Evolutionary conservation across 106 monocot species (phyloP), one percentile per base, ranked within the genome.

Genomic region (Dioscorea zingiberensis): DNA sequence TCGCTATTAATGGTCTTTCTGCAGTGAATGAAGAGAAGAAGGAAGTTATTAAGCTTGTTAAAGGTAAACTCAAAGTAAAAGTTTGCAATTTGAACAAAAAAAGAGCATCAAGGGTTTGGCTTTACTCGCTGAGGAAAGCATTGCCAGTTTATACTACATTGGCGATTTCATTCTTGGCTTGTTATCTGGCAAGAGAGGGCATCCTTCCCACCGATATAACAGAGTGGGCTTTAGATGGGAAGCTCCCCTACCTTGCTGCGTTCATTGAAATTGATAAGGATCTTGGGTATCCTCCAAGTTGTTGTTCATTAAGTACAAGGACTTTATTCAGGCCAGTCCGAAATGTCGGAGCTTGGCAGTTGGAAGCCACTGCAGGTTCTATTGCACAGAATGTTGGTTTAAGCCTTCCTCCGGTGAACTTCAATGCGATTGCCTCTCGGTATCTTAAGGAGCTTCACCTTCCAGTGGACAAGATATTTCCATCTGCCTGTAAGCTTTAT

Each of bases 141-240:
- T 61, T 97, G 47, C 95, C 95, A 16, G 29, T 91, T 12, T 83
- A 91, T 76, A 81, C 91, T 49, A 72, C 91, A 44, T 48, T 97
- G 63, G 82, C 85, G 21, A 75, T 88, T 47, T 81, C 74, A 21
- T 88, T 86, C 60, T 59, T 97, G 44, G 81, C 68, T 62, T 97
- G 95, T 65, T 85, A 88, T 74, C 59, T 88, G 38, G 83, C 91
- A 25, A 83, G 91, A 29, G 88, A 88, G 53, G 57, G 81, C 19
- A 56, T 97, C 19, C 77, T 97, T 18, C 95, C 95, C 32, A 91
- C 83, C 16, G 95, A 97, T 64, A 81, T 97, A 48, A 55, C 27
- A 51, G 71, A 80, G 51, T 97, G 91, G 95, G 79, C 73, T 53
- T 27, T 64, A 23, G 83, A 91, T 70, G 80, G 81, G 56, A 85